Base-by-base conservation (phyloP, 2,329 filamentous ascomycete species). In the Pseudogymnoascus sp. region DNA sequence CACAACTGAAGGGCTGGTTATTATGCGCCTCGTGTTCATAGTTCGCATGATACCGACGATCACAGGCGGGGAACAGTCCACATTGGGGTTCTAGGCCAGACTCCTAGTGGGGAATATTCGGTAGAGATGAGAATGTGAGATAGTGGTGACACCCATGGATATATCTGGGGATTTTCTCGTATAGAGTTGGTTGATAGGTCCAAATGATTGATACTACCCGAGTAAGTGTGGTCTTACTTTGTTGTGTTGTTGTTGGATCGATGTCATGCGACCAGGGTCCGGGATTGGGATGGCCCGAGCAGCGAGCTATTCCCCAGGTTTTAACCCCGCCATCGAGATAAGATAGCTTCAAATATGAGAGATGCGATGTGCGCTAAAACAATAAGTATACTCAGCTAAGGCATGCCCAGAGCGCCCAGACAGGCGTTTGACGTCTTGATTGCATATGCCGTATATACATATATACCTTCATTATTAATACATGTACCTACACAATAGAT, bases 261-360 rank as follows among this genome's bases (percentile, higher is more conserved):
- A 57, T 36, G 51, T 36, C 51, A 57, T 36, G 51, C 51, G 51
- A 57, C 29, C 51, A 57, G 51, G 51, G 51, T 57, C 29, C 5
- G 29, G 51, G n/a, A 18, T 36, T 57, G n/a, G 51, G 51, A 57
- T 57, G 51, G 29, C 29, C 47, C 16, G 16, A 57, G 29, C 51
- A 57, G 29, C 51, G 51, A 57, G 51, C 51, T 57, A 26, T 57
- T 57, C 47, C 47, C 47, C 47, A 5, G 47, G 11, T 57, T 57
- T 8, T 34, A 29, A 57, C 47, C 47, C 47, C 47, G 26, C 47
- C n/a, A 57, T 57, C 5, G 6, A 34, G 26, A 5, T 21, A 14
- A 57, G 18, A 36, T 57, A 57, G 51, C 51, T 57, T 57, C 51
- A 57, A 21, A 57, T 57, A 36, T 57, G 51, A 57, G 29, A 57